These are phyloP conservation scores for Rubus idaeus DNA, from an alignment of 306 rosid genomes.

Conservation along the genomic window DNA sequence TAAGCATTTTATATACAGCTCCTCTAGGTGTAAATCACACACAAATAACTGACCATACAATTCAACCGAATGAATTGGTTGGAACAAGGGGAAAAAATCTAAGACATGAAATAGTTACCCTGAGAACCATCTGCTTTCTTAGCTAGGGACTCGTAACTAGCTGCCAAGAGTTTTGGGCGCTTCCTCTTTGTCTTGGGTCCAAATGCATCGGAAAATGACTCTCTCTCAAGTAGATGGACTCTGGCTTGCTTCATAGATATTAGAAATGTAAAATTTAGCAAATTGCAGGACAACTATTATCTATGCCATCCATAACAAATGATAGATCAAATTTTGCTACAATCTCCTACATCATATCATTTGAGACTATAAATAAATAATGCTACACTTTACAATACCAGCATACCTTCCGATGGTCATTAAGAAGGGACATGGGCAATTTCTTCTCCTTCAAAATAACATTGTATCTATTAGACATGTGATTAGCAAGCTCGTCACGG, in stretches of 20 bases:
- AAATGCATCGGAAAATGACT: conserved; percentile 80
- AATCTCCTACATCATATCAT: background rate
- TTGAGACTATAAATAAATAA: background rate
- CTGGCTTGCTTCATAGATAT: conserved; percentile 68
- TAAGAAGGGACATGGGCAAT: conserved; percentile 73
- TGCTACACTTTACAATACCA: background rate
- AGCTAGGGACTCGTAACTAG: conserved; percentile 74
- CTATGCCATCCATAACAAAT: background rate
- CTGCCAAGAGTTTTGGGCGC: conserved; percentile 71
- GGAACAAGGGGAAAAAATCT: background rate
- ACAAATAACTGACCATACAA: background rate
- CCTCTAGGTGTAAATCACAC: background rate
- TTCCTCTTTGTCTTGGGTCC: conserved; percentile 86
- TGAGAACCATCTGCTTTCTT: conserved; percentile 89
- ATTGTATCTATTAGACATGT: conserved; percentile 65
- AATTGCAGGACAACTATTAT: background rate
- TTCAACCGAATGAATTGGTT: background rate
- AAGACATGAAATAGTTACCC: conserved; percentile 40
- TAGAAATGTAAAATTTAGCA: conserved; percentile 17
- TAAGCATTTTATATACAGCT: background rate
- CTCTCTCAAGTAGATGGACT: conserved; percentile 89
- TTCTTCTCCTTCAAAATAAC: conserved; percentile 77
- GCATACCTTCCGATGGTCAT: conserved; percentile 80
- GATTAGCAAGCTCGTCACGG: conserved; percentile 68
- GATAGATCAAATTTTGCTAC: background rate